Evolutionary conservation across 352 stramenopile species (phyloP), one percentile per base, ranked within the genome.

Genomic region (Pythium folliculosum): DNA sequence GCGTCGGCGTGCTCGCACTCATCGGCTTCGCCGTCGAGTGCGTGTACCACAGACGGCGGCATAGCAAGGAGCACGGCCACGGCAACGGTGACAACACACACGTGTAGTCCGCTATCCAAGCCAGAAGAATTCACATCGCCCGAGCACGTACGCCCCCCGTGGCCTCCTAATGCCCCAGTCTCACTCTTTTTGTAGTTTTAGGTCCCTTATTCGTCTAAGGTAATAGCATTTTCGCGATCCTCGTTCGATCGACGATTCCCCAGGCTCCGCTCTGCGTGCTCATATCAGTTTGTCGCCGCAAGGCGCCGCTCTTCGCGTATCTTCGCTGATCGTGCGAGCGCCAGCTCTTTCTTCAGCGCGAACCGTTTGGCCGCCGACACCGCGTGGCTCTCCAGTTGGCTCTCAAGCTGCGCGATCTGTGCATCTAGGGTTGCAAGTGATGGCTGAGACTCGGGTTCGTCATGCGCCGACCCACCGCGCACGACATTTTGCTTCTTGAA

Each of bases 291-390:
- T 43, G 43, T 53, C 0, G 67, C 19, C 3, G 67, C 52, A 12
- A 78, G 44, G 25, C 77, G 69, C 8, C 84, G 74, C 27, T 76
- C 64, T 35, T 78, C 71, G 16, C 82, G 87, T 65, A 94, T 89
- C 64, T 80, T 81, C 48, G 82, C 74, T 4, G 86, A 90, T 32
- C 86, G 86, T 35, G 80, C 54, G 63, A 90, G 77, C 10, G 86
- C 86, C 17, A 96, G 63, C 47, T 94, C 80, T 66, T 94, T 96
- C 73, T 92, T 94, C 37, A 96, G 56, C 35, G 86, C 85, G 45
- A 90, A 94, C 22, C 80, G 84, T 60, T 94, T 96, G 3, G 84
- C 66, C 3, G 70, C 84, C 14, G 84, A 93, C 8, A 95, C 63
- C 9, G 79, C 62, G 22, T 78, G 77, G 50, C 75, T 74, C 48